Conservation (phyloP, 2,329 filamentous ascomycete species). For the Phaeosphaeria sp. region DNA sequence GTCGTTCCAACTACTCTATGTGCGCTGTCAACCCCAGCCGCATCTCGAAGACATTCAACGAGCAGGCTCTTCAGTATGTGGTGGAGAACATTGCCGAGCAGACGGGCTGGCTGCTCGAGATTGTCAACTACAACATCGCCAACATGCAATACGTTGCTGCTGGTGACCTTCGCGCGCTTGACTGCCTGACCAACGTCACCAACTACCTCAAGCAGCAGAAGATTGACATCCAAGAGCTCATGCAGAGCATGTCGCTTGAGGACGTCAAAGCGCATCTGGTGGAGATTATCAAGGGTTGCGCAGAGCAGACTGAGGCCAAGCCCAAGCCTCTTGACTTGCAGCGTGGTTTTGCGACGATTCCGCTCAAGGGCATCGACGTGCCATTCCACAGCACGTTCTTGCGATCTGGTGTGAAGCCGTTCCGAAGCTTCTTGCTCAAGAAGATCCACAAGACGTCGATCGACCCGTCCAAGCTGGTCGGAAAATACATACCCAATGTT, state of each 20-base stretch:
- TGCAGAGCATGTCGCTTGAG: constrained; percentile 83
- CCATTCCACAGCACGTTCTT: constrained; percentile 99
- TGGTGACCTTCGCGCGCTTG: constrained; percentile 70
- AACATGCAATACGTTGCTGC: constrained; percentile 75
- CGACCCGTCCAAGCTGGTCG: constrained; percentile 93
- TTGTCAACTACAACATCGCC: constrained; percentile 91
- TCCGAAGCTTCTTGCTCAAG: constrained; percentile 97
- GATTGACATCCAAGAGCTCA: constrained; percentile 94
- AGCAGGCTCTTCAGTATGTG: constrained; percentile 94
- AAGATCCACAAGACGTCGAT: constrained; percentile 99
- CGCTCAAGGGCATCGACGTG: constrained; percentile 95
- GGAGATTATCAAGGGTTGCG: constrained; percentile 88
- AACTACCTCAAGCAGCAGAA: constrained; percentile 98
- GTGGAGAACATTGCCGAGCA: constrained; percentile 94
- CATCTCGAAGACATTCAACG: constrained; percentile 98
- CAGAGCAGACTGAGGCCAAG: constrained; percentile 87
- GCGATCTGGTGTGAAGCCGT: constrained; percentile 97
- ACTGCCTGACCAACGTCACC: constrained; percentile 76
- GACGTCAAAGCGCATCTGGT: constrained; percentile 89
- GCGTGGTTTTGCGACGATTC: constrained; percentile 96
- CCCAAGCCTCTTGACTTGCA: constrained; percentile 86
- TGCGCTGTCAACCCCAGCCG: constrained; percentile 98
- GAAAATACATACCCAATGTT: constrained; percentile 99
- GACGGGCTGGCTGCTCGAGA: constrained; percentile 95
- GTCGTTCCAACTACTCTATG: constrained; percentile 98